Conservation (phyloP, 2,329 filamentous ascomycete species). For the Penicillium vulpinum region DNA sequence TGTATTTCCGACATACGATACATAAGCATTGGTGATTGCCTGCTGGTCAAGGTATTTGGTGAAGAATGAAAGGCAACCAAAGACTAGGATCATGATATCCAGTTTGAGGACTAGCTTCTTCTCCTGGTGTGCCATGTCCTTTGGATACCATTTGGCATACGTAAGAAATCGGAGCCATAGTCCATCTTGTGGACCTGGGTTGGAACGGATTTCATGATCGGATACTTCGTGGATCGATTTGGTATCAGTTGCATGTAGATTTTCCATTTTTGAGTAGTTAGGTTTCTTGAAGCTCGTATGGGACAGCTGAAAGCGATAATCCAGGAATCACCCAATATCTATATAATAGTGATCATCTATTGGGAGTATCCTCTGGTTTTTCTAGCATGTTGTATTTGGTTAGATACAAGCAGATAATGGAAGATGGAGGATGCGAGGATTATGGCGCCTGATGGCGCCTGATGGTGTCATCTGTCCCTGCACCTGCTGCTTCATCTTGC, state of each 20-base stretch:
- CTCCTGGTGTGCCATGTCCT: constrained; percentile 26
- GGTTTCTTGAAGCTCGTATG: background rate
- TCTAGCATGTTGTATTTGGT: background rate
- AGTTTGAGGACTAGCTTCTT: constrained; percentile 51
- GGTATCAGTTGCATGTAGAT: background rate
- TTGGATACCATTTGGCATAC: constrained; percentile 17
- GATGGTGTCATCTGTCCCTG: constrained; percentile 5
- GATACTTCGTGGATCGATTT: background rate
- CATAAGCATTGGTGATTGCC: constrained; percentile 50
- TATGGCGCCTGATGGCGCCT: constrained; percentile 8
- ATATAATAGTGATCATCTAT: background rate
- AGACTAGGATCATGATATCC: constrained; percentile 48
- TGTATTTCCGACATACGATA: constrained; percentile 14
- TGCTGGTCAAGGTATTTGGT: constrained; percentile 49
- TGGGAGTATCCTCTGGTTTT: background rate
- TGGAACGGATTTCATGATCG: background rate
- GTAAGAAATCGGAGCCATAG: constrained; percentile 15
- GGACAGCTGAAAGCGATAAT: background rate
- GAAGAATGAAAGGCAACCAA: constrained; percentile 49
- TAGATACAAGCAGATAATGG: background rate
- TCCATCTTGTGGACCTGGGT: background rate
- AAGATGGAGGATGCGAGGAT: constrained; percentile 7
- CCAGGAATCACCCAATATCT: background rate
- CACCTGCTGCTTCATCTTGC: background rate
- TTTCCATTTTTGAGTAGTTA: background rate